These are phyloP conservation scores for Pelargonium australe DNA, from an alignment of 441 rosid genomes.

Conservation along the genomic window DNA sequence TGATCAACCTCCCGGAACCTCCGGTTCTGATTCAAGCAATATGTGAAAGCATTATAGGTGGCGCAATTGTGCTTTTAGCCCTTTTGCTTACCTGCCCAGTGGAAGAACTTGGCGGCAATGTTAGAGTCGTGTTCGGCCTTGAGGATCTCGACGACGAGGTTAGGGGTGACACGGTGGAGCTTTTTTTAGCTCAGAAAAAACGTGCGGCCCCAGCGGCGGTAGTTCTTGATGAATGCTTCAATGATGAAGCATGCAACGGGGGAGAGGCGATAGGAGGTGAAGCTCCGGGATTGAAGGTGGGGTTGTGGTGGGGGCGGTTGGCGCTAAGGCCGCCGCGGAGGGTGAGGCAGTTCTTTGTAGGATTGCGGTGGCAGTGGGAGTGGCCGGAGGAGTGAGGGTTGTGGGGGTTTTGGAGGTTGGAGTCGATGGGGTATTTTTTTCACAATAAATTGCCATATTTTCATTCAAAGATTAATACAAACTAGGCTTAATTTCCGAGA, in stretches of 20 bases:
- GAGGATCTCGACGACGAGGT: constrained; percentile 70
- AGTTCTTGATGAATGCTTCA: constrained; percentile 65
- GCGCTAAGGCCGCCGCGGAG: constrained; percentile 17
- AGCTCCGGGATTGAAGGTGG: constrained; percentile 18
- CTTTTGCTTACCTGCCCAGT: constrained; percentile 91
- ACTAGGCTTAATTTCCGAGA: too few relatives aligned
- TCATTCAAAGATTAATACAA: too few relatives aligned
- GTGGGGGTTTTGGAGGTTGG: constrained; percentile 22
- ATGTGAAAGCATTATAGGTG: constrained; percentile 81
- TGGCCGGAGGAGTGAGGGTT: constrained; percentile 67
- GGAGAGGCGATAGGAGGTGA: constrained; percentile 44
- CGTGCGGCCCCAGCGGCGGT: constrained; percentile 56
- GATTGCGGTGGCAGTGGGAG: constrained; percentile 66
- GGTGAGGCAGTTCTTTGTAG: constrained; percentile 27
- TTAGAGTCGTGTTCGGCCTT: constrained; percentile 48
- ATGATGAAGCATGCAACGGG: constrained; percentile 76
- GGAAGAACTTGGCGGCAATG: constrained; percentile 72
- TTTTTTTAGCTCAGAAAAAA: constrained; percentile 58
- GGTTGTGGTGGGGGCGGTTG: neutral
- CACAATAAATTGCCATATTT: too few relatives aligned
- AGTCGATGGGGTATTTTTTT: constrained; percentile 41
- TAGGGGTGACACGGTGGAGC: constrained; percentile 82
- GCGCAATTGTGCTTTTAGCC: constrained; percentile 71
- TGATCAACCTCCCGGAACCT: constrained; percentile 79
- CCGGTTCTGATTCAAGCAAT: constrained; percentile 59